These are phyloP conservation scores for Flueggea neowawraea DNA, from an alignment of 441 rosid genomes.

Conservation along the genomic window DNA sequence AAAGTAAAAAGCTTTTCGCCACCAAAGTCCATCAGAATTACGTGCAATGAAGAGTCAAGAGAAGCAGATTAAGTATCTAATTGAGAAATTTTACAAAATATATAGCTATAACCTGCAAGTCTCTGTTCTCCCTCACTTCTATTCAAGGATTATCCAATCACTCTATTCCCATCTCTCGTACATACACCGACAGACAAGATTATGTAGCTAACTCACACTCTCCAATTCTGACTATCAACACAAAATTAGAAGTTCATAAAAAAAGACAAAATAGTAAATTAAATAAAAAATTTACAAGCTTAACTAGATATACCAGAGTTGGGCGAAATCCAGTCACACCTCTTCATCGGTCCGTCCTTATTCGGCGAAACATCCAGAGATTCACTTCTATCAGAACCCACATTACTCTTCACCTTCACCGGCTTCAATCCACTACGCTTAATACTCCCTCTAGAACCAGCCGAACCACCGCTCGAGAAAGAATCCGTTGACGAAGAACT, in stretches of 20 bases:
- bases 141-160: too few species aligned
- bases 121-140: too few species aligned
- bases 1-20: too few species aligned
- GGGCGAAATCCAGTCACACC: conserved; percentile 93
- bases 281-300: conserved; percentile 1
- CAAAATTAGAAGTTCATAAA: background rate
- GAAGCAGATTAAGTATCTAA: too few species aligned
- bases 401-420: conserved; percentile 11
- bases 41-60: too few species aligned
- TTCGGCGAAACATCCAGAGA: conserved; percentile 20
- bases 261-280: background rate
- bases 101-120: too few species aligned
- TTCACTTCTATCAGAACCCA: conserved; percentile 25
- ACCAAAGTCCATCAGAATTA: too few species aligned
- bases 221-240: background rate
- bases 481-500: conserved; percentile 41
- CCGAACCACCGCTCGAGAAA: conserved; percentile 31
- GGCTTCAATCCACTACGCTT: conserved; percentile 37
- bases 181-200: too few species aligned
- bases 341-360: conserved; percentile 46
- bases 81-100: too few species aligned
- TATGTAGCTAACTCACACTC: too few species aligned
- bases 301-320: conserved; percentile 55
- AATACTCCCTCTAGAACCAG: conserved; percentile 16
- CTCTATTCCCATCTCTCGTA: too few species aligned